Conservation (phyloP, 179 eudicot genomes). For the Nepenthes alata region DNA sequence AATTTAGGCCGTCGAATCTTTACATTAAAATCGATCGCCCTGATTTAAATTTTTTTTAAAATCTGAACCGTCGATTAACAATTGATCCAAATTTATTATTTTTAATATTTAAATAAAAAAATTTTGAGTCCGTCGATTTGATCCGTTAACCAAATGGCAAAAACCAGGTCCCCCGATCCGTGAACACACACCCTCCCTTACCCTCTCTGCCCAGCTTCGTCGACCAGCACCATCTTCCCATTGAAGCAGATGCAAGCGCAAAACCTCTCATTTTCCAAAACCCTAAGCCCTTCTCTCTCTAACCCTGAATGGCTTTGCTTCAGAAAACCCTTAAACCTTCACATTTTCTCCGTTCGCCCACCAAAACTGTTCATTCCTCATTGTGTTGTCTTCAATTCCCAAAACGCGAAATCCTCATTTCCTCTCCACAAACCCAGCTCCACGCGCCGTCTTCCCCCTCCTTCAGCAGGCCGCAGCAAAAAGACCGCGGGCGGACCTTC, state of each 20-base stretch:
- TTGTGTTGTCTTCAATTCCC: constrained; percentile 5
- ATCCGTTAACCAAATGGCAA: too few relatives aligned
- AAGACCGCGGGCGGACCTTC: constrained; percentile 22
- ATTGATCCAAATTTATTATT: too few relatives aligned
- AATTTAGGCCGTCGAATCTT: too few relatives aligned
- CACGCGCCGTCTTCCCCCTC: constrained; percentile 25
- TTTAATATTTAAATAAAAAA: too few relatives aligned
- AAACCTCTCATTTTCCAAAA: constrained; percentile 29
- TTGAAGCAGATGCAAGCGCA: constrained; percentile 21
- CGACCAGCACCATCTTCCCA: too few relatives aligned
- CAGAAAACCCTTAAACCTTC: constrained; percentile 11
- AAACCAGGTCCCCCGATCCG: too few relatives aligned
- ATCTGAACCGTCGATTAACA: too few relatives aligned
- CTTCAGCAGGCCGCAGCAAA: constrained; percentile 81
- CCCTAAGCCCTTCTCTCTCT: constrained; percentile 38
- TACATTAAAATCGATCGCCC: too few relatives aligned
- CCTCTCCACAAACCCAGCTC: constrained; percentile 12
- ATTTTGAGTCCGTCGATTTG: too few relatives aligned
- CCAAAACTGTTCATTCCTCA: constrained; percentile 6
- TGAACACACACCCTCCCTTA: too few relatives aligned
- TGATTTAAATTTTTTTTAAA: too few relatives aligned
- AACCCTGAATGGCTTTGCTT: constrained; percentile 23
- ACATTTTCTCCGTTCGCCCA: constrained; percentile 9
- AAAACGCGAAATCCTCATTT: constrained; percentile 8
- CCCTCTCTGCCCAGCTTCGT: too few relatives aligned